Evolutionary conservation across 2,329 filamentous ascomycete genomes (phyloP), one percentile per base, ranked within the genome.

Genomic region (Hypoxylon sp.): DNA sequence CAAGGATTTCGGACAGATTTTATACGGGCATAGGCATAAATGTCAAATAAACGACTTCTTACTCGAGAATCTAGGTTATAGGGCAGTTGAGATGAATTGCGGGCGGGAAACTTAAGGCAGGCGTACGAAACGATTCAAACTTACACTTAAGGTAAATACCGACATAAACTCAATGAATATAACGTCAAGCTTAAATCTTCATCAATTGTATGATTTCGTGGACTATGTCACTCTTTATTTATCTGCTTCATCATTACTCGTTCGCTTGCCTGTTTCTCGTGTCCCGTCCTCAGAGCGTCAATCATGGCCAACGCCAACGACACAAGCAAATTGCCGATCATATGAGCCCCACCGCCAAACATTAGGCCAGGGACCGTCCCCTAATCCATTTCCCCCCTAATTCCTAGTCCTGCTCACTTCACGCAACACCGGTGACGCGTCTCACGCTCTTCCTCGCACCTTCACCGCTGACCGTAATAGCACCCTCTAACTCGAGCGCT

Each of bases 401-500:
- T 20, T 49, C 45, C 38, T 6, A 40, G 26, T 30, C 20, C 45
- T 51, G 44, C 14, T 8, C n/a, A 44, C 30, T 64, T 76, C 68
- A 81, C 28, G 80, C 80, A 48, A 83, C 76, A 30, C 80, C 81
- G 45, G 84, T 92, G 45, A 97, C 87, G 72, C 93, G 88, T 74
- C 95, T 88, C 52, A 99, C 89, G 69, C 82, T 92, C 80, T 90
- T 92, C 79, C 95, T 89, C 16, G 91, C 86, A 3, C 96, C 96
- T 72, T 98, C 95, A 0, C 96, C 96, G 32, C 85, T 84, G 16
- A 98, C 83, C 79, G 91, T 91, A 61, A 97, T 84, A 30, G 87
- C 82, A 0, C 94, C 96, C 80, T 98, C 96, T 68, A 91, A 87
- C 83, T 99, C 95, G 63, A 98, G 81, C 9, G 85, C 83, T 68